A percentile compares a stretch with the other conserved stretches of the same genome.
Evolutionary conservation across 306 rosid species (phyloP).

Genomic region (Quercus glauca): DNA sequence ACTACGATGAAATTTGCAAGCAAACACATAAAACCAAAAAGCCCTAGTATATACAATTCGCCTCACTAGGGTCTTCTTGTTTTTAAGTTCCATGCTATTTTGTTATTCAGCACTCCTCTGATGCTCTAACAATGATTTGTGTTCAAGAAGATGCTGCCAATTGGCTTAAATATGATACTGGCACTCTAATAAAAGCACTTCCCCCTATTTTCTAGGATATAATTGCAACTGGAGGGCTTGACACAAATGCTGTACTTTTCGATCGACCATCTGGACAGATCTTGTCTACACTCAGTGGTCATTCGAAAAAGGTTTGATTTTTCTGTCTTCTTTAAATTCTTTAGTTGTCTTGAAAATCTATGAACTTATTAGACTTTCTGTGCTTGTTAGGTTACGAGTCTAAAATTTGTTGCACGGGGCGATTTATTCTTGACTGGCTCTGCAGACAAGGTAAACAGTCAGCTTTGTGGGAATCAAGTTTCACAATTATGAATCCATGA

Average conservation of each 20-base stretch:
- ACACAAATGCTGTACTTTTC: conserved; percentile 90
- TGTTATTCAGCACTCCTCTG: not conserved
- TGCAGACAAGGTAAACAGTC: conserved; percentile 72
- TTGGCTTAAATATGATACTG: not conserved
- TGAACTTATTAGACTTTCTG: conserved; percentile 21
- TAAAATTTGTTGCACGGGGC: conserved; percentile 78
- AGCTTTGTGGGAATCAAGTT: conserved; percentile 7
- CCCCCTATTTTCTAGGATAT: conserved; percentile 57
- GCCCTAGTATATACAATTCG: no score
- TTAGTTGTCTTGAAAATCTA: not conserved
- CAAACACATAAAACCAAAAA: no score
- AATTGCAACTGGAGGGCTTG: conserved; percentile 91
- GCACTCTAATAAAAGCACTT: not conserved
- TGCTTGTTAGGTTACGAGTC: conserved; percentile 71
- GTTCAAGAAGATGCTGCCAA: not conserved
- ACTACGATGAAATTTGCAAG: no score
- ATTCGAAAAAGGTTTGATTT: conserved; percentile 80
- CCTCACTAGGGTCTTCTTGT: not conserved
- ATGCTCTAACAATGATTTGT: not conserved
- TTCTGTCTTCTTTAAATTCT: not conserved
- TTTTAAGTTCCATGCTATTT: not conserved
- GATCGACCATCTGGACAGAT: conserved; percentile 90
- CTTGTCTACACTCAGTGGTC: conserved; percentile 88
- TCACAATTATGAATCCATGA: not conserved
- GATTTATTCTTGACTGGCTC: conserved; percentile 75